Conservation (phyloP, 2,329 filamentous ascomycete species). For the Calcarisporium arbuscula region DNA sequence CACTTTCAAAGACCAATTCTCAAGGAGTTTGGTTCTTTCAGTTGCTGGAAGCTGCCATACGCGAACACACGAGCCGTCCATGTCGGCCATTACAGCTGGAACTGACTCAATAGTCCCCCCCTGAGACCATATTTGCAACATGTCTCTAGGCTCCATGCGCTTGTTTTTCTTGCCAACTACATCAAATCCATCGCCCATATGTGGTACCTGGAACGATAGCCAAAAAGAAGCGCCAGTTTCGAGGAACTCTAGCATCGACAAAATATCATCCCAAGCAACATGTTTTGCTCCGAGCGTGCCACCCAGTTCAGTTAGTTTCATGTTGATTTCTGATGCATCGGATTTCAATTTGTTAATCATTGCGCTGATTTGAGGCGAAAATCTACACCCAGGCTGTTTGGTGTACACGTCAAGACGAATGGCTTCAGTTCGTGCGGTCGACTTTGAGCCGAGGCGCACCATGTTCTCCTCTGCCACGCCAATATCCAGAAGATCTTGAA, state of each 20-base stretch:
- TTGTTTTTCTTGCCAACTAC: constrained; percentile 40
- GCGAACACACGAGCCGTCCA: constrained; percentile 16
- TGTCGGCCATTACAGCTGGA: not conserved
- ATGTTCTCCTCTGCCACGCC: constrained; percentile 46
- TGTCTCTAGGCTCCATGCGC: constrained; percentile 20
- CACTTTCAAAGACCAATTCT: constrained; percentile 38
- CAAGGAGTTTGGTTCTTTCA: constrained; percentile 27
- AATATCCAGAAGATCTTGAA: constrained; percentile 56
- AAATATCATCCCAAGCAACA: constrained; percentile 20
- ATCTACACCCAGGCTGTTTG: not conserved
- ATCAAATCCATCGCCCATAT: constrained; percentile 36
- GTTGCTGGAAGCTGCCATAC: constrained; percentile 48
- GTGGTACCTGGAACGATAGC: constrained; percentile 49
- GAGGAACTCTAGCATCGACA: constrained; percentile 44
- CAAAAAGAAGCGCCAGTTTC: constrained; percentile 44
- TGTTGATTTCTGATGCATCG: not conserved
- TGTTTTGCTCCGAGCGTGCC: constrained; percentile 7
- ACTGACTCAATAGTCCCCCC: not conserved
- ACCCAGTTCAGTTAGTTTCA: constrained; percentile 20
- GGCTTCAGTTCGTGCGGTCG: constrained; percentile 36
- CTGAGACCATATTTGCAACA: constrained; percentile 16
- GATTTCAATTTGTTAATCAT: constrained; percentile 36
- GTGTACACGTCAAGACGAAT: constrained; percentile 40
- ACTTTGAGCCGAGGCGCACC: constrained; percentile 59
- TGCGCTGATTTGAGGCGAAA: constrained; percentile 10